phyloP scores from a whole-genome alignment of 148 eudicot genomes.

The Amaranthus palmeri region DNA sequence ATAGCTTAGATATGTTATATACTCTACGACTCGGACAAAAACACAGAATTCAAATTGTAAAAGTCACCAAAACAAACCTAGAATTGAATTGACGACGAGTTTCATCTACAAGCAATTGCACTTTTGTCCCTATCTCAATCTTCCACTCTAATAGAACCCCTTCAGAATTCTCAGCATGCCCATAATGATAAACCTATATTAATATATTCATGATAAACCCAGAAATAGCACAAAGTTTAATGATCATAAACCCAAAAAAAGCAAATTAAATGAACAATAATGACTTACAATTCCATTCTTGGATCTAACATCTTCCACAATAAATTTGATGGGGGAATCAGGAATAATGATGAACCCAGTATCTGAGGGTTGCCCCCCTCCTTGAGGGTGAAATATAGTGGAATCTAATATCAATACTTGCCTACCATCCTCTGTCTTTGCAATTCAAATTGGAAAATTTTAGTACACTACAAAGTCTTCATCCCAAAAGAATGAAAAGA shows the following conservation, averaged over 20 bases:
- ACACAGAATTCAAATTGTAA: background rate
- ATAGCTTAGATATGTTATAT: background rate
- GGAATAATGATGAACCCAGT: constrained; percentile 46
- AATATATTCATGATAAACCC: background rate
- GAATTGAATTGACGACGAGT: constrained; percentile 63
- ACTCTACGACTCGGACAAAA: background rate
- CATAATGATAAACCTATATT: constrained; percentile 67
- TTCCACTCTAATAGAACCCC: constrained; percentile 24
- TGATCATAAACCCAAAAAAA: background rate
- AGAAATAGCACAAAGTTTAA: background rate
- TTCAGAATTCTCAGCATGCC: constrained; percentile 39
- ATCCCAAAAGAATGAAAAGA: no score
- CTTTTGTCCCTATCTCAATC: constrained; percentile 43
- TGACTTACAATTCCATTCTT: constrained; percentile 57
- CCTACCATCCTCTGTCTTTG: constrained; percentile 57
- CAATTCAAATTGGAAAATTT: background rate
- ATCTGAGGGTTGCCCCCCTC: constrained; percentile 89
- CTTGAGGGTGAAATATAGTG: constrained; percentile 87
- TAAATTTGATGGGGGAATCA: constrained; percentile 42
- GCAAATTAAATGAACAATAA: background rate
- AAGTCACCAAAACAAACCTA: constrained; percentile 33
- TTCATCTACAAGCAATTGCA: constrained; percentile 51
- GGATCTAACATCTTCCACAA: constrained; percentile 70
- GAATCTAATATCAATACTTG: constrained; percentile 49
- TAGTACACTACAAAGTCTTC: no score